phyloP scores from a whole-genome alignment of 352 stramenopile species.

The Phytophthora tubulina region DNA sequence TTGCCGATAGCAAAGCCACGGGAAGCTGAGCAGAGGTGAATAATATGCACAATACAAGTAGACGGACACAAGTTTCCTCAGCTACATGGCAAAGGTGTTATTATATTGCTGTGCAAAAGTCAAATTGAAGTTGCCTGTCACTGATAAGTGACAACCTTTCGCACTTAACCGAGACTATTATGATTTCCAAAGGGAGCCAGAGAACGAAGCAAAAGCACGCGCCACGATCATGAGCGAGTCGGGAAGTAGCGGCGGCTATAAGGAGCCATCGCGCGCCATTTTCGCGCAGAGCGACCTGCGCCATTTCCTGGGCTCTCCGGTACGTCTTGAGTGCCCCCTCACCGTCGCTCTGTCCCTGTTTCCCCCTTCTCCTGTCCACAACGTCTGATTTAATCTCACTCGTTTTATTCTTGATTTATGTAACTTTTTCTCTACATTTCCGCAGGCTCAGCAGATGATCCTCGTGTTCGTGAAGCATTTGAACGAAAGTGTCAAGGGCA shows the following conservation, averaged over 20 bases:
- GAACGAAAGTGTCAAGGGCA: slow-evolving; percentile 82
- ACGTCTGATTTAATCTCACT: slow-evolving; percentile 1
- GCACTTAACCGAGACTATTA: slow-evolving; percentile 11
- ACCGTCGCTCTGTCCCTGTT: not conserved
- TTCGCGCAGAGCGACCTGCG: slow-evolving; percentile 79
- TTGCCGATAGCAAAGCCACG: slow-evolving; percentile 9
- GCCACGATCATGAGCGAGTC: slow-evolving; percentile 34
- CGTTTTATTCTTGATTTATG: slow-evolving; percentile 15
- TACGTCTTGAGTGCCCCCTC: slow-evolving; percentile 29
- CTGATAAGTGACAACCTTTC: slow-evolving; percentile 20
- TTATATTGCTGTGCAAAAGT: too few relatives aligned
- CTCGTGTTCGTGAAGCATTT: slow-evolving; percentile 85
- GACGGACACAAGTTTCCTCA: not conserved
- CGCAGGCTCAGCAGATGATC: slow-evolving; percentile 83
- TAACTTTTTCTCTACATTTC: slow-evolving; percentile 9
- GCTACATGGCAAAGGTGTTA: not conserved
- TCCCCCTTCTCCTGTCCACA: not conserved
- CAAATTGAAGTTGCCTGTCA: slow-evolving; percentile 32
- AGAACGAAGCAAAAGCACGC: slow-evolving; percentile 41
- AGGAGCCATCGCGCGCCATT: slow-evolving; percentile 77
- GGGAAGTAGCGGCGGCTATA: slow-evolving; percentile 43
- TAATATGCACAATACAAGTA: slow-evolving; percentile 27
- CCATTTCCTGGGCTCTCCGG: slow-evolving; percentile 75
- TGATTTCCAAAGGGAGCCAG: slow-evolving; percentile 30
- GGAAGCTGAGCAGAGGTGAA: slow-evolving; percentile 15